A percentile compares a stretch with the other conserved stretches of the same genome.
Evolutionary conservation across 768 basidiomycete genomes (phyloP).

Genomic region (Candolleomyces eurysporus): DNA sequence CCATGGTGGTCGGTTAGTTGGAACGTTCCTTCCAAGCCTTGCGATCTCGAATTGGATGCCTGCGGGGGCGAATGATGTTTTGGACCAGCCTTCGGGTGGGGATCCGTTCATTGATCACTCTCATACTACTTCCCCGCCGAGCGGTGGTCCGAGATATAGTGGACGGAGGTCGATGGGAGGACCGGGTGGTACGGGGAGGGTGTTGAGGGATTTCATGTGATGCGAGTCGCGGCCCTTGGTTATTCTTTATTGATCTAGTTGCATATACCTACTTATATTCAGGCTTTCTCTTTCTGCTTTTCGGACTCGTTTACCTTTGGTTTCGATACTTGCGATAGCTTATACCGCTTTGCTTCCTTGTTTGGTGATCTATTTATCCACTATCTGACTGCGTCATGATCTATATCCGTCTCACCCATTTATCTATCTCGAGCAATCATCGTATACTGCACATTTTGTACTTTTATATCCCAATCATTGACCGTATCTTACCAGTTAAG

Average conservation of each 20-base stretch:
- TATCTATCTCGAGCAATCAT: too few relatives aligned
- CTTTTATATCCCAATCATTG: too few relatives aligned
- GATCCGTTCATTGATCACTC: neutral
- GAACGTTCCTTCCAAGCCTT: conserved; percentile 16
- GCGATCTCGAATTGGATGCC: conserved; percentile 15
- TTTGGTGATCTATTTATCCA: too few relatives aligned
- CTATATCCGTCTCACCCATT: too few relatives aligned
- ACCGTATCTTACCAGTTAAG: neutral
- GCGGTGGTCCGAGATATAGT: neutral
- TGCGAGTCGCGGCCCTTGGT: neutral
- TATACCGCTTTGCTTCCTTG: too few relatives aligned
- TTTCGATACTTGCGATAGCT: too few relatives aligned
- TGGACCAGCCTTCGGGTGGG: neutral
- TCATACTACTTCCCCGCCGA: neutral
- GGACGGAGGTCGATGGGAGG: neutral
- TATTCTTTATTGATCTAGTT: too few relatives aligned
- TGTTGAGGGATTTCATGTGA: neutral
- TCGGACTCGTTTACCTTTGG: too few relatives aligned
- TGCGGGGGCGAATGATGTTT: neutral
- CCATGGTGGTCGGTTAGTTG: neutral
- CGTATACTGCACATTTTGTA: too few relatives aligned
- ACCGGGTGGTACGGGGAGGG: neutral
- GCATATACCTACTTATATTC: too few relatives aligned
- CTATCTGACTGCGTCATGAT: too few relatives aligned
- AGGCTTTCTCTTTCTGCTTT: too few relatives aligned